Evolutionary conservation across 2,329 filamentous ascomycete species (phyloP).

Genomic region (Zalaria obscura): DNA sequence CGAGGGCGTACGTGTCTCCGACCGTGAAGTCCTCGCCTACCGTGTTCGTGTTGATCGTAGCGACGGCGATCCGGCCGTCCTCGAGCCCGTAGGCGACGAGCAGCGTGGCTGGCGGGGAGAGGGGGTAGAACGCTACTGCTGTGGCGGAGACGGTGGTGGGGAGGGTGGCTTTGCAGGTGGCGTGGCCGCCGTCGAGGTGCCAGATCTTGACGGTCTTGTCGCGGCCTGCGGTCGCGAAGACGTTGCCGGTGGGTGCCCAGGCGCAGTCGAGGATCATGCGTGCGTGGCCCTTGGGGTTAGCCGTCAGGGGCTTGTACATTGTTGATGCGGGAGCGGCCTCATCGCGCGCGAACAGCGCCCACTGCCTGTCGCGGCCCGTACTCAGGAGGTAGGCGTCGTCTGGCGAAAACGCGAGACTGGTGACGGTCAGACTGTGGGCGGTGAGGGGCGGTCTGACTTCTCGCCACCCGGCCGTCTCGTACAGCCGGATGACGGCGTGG

Average conservation of each 20-base stretch:
- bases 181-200: no score
- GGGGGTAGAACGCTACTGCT: constrained; percentile 16
- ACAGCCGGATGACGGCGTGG: constrained; percentile 86
- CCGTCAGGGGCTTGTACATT: constrained; percentile 43
- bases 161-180: constrained; percentile 12
- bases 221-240: constrained; percentile 78
- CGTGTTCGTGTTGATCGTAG: constrained; percentile 2
- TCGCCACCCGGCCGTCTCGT: constrained; percentile 76
- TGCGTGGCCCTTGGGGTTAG: constrained; percentile 73
- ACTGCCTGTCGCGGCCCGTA: constrained; percentile 83
- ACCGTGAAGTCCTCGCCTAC: constrained; percentile 4
- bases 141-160: constrained; percentile 16
- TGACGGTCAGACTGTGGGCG: constrained; percentile 79
- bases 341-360: constrained; percentile 62
- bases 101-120: neutral
- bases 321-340: no score
- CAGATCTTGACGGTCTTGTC: constrained; percentile 67
- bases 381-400: constrained; percentile 68
- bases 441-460: constrained; percentile 71
- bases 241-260: constrained; percentile 50
- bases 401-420: constrained; percentile 62
- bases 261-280: constrained; percentile 84
- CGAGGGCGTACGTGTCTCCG: constrained; percentile 3
- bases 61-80: constrained; percentile 11
- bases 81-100: constrained; percentile 15